These are phyloP conservation scores for Exophiala spinifera DNA, from an alignment of 2,329 filamentous ascomycete species.

Conservation along the genomic window DNA sequence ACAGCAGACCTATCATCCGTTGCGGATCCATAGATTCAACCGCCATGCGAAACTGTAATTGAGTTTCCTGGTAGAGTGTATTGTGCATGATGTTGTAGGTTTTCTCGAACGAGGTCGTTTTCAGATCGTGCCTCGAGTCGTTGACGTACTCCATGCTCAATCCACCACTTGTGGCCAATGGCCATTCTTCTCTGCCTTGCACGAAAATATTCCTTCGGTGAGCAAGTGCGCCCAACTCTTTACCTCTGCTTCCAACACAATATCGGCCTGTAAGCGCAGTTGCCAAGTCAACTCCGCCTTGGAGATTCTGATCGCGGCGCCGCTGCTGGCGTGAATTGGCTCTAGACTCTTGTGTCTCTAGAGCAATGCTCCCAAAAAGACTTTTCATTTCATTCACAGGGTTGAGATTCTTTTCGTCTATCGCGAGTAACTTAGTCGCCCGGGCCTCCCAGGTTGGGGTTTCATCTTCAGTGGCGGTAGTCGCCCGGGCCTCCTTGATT, in stretches of 20 bases:
- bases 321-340: slow-evolving; percentile 44
- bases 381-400: slow-evolving; percentile 87
- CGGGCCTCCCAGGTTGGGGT: slow-evolving; percentile 39
- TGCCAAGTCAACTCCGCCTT: slow-evolving; percentile 49
- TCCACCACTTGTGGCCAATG: slow-evolving; percentile 71
- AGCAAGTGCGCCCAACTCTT: slow-evolving; percentile 67
- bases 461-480: slow-evolving; percentile 24
- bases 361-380: slow-evolving; percentile 64
- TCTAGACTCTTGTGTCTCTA: slow-evolving; percentile 57
- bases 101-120: slow-evolving; percentile 52
- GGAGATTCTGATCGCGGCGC: slow-evolving; percentile 58
- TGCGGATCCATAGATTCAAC: slow-evolving; percentile 85
- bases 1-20: slow-evolving; percentile 72
- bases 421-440: slow-evolving; percentile 54
- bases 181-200: slow-evolving; percentile 85
- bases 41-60: slow-evolving; percentile 70
- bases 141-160: slow-evolving; percentile 73
- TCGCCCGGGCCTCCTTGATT: slow-evolving; percentile 35
- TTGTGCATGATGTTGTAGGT: slow-evolving; percentile 80
- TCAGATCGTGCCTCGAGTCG: slow-evolving; percentile 37
- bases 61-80: slow-evolving; percentile 67
- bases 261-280: slow-evolving; percentile 55
- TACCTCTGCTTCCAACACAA: slow-evolving; percentile 54
- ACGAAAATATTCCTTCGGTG: slow-evolving; percentile 78
- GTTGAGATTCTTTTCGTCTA: slow-evolving; percentile 73